phyloP scores from a whole-genome alignment of 2,329 filamentous ascomycete genomes.

The Diaporthe citrichinensis region DNA sequence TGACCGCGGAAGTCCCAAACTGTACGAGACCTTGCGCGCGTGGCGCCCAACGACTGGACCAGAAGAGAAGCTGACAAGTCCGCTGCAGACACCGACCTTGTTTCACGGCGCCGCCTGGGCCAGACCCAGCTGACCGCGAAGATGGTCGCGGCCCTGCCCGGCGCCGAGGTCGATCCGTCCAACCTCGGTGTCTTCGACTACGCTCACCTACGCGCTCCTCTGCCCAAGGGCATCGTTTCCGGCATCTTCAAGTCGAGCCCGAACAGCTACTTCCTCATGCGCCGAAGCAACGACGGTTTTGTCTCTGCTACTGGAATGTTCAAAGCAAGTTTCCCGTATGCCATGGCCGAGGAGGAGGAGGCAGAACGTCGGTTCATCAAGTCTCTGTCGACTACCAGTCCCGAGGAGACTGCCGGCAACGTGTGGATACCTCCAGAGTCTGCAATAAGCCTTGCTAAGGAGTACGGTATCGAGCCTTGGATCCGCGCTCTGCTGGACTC shows the following conservation, averaged over 20 bases:
- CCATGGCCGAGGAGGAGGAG: slow-evolving; percentile 79
- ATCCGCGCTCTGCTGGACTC: slow-evolving; percentile 93
- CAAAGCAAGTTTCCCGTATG: slow-evolving; percentile 89
- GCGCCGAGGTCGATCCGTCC: slow-evolving; percentile 79
- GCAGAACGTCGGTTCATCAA: slow-evolving; percentile 88
- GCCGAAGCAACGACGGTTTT: slow-evolving; percentile 86
- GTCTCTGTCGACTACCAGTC: slow-evolving; percentile 82
- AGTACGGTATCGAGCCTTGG: slow-evolving; percentile 90
- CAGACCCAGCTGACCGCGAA: slow-evolving; percentile 92
- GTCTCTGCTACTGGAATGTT: slow-evolving; percentile 93
- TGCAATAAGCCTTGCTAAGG: slow-evolving; percentile 86
- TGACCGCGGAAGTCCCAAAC: slow-evolving; percentile 65
- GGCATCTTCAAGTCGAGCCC: slow-evolving; percentile 93
- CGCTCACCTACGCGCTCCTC: slow-evolving; percentile 90
- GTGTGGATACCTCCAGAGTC: slow-evolving; percentile 91
- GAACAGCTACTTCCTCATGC: slow-evolving; percentile 97
- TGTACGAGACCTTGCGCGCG: slow-evolving; percentile 55
- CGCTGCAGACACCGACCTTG: slow-evolving; percentile 77
- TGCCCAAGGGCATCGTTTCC: slow-evolving; percentile 91
- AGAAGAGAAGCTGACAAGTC: slow-evolving; percentile 38
- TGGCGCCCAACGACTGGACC: slow-evolving; percentile 12
- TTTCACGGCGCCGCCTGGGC: slow-evolving; percentile 88
- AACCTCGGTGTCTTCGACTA: slow-evolving; percentile 93
- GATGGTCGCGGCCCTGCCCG: slow-evolving; percentile 78
- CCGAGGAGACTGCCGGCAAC: slow-evolving; percentile 95